A percentile compares a stretch with the other conserved stretches of the same genome.
Conservation (phyloP, 2,329 filamentous ascomycete species). For the Metarhizium anisopliae region DNA sequence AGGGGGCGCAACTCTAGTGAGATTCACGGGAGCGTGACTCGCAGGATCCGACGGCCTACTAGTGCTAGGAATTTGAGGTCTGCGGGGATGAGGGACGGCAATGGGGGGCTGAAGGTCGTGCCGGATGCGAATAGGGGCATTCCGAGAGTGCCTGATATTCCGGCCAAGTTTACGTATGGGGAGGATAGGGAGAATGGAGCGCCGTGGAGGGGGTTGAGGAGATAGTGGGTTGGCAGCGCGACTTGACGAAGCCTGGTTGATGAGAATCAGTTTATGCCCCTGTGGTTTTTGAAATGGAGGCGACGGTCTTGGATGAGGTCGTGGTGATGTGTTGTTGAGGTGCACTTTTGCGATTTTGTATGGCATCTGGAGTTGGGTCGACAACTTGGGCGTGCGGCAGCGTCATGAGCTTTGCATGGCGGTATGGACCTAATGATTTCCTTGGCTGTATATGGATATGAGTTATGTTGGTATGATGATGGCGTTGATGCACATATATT, state of each 20-base stretch:
- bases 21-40: neutral
- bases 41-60: conserved; percentile 5
- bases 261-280: too few relatives aligned
- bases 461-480: neutral
- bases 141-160: conserved; percentile 34
- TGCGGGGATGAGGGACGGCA: conserved; percentile 1
- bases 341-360: too few relatives aligned
- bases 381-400: neutral
- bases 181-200: conserved; percentile 25
- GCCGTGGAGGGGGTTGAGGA: conserved; percentile 21
- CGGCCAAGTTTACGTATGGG: conserved; percentile 30
- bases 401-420: neutral
- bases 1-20: neutral
- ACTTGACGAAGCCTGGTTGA: too few relatives aligned
- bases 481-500: neutral
- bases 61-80: conserved; percentile 3
- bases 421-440: neutral
- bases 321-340: too few relatives aligned
- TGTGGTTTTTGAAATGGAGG: too few relatives aligned
- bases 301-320: neutral
- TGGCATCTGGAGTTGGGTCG: neutral
- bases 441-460: neutral
- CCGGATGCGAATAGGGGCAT: conserved; percentile 39
- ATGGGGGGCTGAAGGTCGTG: conserved; percentile 27
- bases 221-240: conserved; percentile 4